These are phyloP conservation scores for Cynanchum wilfordii DNA, from an alignment of 257 asterid species.

Conservation along the genomic window DNA sequence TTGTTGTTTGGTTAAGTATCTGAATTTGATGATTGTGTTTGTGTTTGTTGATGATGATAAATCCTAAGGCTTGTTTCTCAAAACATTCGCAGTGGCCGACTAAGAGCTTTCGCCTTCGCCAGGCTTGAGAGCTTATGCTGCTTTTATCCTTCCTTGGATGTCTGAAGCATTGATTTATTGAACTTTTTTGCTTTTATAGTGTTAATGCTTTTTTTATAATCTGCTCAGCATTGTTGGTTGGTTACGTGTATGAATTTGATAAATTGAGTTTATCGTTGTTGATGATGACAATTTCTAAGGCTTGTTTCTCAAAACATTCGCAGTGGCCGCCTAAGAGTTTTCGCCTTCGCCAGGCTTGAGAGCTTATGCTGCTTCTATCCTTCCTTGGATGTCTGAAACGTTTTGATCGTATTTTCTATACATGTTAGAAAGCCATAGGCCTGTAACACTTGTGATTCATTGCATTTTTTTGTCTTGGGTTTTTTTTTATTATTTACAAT, in stretches of 20 bases:
- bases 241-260: not conserved
- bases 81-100: slow-evolving; percentile 42
- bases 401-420: not conserved
- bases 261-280: not conserved
- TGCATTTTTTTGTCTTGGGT: too few relatives aligned
- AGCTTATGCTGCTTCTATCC: slow-evolving; percentile 33
- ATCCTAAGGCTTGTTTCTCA: slow-evolving; percentile 33
- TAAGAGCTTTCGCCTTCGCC: slow-evolving; percentile 38
- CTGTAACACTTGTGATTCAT: not conserved
- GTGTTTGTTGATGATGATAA: slow-evolving; percentile 23
- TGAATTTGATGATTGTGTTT: not conserved
- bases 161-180: slow-evolving; percentile 13
- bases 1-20: not conserved
- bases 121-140: slow-evolving; percentile 39
- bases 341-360: slow-evolving; percentile 43
- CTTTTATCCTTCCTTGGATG: slow-evolving; percentile 41
- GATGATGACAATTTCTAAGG: slow-evolving; percentile 32
- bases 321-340: slow-evolving; percentile 38
- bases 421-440: not conserved
- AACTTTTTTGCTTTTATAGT: not conserved
- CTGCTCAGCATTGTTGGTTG: not conserved
- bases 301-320: slow-evolving; percentile 37
- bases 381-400: slow-evolving; percentile 16
- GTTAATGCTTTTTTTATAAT: too few relatives aligned
- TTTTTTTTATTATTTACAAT: too few relatives aligned